Percentiles rank a stretch among this genome's conserved stretches.
phyloP scores from a whole-genome alignment of 1,284 basidiomycete species.

The Chalciporus sp. region DNA sequence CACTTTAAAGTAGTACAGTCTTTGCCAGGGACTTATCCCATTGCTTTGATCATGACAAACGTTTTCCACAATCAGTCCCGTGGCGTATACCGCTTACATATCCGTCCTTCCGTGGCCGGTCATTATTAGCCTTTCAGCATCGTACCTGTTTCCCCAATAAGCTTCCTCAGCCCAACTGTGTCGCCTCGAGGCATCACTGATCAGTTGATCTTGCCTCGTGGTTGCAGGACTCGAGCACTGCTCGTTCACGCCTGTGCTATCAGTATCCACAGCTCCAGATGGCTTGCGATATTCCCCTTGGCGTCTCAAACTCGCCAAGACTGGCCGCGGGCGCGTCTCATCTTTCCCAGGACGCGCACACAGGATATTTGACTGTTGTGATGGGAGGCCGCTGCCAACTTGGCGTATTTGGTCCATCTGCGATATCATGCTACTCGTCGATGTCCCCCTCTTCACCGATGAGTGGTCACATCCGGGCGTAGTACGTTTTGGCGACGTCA shows the following conservation, averaged over 20 bases:
- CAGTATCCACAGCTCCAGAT: neutral
- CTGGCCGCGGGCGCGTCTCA: neutral
- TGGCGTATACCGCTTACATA: constrained; percentile 5
- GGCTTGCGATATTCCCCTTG: neutral
- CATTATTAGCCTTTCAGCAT: neutral
- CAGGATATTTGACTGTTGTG: neutral
- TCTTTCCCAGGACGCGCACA: neutral
- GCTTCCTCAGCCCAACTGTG: constrained; percentile 5
- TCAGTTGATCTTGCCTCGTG: constrained; percentile 27
- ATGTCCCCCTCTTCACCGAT: neutral
- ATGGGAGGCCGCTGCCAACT: neutral
- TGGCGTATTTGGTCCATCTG: neutral
- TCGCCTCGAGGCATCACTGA: constrained; percentile 33
- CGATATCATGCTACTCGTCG: neutral
- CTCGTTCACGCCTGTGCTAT: constrained; percentile 9
- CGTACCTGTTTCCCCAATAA: constrained; percentile 22
- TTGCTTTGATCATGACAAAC: neutral
- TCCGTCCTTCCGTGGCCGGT: neutral
- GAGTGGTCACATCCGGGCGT: neutral
- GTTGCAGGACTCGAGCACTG: constrained; percentile 1
- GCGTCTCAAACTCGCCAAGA: neutral
- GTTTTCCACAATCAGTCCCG: neutral
- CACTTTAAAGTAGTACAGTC: neutral
- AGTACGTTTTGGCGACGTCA: neutral
- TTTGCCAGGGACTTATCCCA: neutral